These are phyloP conservation scores for Suhomyces sp. DNA, from an alignment of 805 yeast genomes.

Conservation along the genomic window DNA sequence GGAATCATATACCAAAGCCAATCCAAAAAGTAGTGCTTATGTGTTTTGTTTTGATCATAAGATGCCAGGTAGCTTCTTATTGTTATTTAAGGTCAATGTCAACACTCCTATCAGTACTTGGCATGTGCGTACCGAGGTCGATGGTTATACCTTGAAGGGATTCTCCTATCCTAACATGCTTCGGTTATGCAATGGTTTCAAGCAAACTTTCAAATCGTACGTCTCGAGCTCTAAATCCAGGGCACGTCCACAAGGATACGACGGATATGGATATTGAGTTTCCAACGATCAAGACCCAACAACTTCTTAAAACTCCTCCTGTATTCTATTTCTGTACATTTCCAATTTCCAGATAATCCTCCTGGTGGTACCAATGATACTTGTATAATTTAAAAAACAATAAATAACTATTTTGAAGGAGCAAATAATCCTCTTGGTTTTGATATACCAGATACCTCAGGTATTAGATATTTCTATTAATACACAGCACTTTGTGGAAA, in stretches of 20 bases:
- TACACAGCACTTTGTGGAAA: no score
- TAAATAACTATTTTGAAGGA: not conserved
- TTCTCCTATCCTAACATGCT: conserved; percentile 88
- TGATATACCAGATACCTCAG: no score
- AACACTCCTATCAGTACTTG: conserved; percentile 71
- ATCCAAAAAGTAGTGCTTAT: conserved; percentile 85
- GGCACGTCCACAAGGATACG: conserved; percentile 17
- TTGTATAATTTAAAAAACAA: conserved; percentile 1
- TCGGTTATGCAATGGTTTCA: conserved; percentile 91
- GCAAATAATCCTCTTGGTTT: no score
- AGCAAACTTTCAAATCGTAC: conserved; percentile 52
- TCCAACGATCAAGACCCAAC: no score
- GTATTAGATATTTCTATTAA: no score
- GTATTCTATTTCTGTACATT: conserved; percentile 7
- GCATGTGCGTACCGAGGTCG: conserved; percentile 89
- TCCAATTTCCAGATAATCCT: no score
- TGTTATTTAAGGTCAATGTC: conserved; percentile 80
- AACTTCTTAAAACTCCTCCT: not conserved
- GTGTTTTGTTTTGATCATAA: conserved; percentile 88
- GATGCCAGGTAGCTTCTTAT: conserved; percentile 89
- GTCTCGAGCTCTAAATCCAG: conserved; percentile 21
- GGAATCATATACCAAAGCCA: conserved; percentile 85
- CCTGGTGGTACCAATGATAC: no score
- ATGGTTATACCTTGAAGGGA: conserved; percentile 77
- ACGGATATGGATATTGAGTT: conserved; percentile 24